Evolutionary conservation across 2,329 filamentous ascomycete genomes (phyloP), one percentile per base, ranked within the genome.

Genomic region (Endocalyx cinctus): DNA sequence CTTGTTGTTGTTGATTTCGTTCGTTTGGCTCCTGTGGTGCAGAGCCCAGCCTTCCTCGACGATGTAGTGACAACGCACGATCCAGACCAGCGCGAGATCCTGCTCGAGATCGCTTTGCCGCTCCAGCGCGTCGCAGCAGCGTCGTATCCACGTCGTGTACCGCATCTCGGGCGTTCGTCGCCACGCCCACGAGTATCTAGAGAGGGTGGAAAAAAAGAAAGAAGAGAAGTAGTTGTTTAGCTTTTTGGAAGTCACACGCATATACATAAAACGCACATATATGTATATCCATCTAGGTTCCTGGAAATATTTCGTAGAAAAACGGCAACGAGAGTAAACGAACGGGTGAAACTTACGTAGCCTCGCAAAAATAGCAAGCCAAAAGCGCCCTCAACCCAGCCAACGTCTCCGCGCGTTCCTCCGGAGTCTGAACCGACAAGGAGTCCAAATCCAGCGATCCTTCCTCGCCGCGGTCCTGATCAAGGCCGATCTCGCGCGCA

Each of bases 401-500:
- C 4, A 74, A 48, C 15, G 61, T 60, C 12, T 57, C 49, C 3
- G 45, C 36, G 13, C 38, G 38, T 14, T 28, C 33, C 2, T 46
- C 53, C 2, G 45, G 36, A 3, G 41, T 18, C 13, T 39, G 29
- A 3, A 27, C 29, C 2, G 42, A 38, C 10, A 51, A 16, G 25
- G 48, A 42, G 17, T 50, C 47, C 13, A 48, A 36, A n/a, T 50
- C 47, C 1, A n/a, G 8, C 8, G 49, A 42, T 19, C 66, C 63
- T 15, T 66, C 56, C n/a, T n/a, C n/a, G n/a, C n/a, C n/a, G n/a
- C n/a, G n/a, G n/a, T n/a, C n/a, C n/a, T n/a, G n/a, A 16, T 72
- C 65, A 2, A 76, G 49, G 5, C 71, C 69, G 1, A 76, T 58
- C 34, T 76, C 72, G 7, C 55, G 58, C 6, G 70, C 48, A 7